Conservation (phyloP, 2,329 filamentous ascomycete genomes). For the Pyrenophora tritici-repentis region DNA sequence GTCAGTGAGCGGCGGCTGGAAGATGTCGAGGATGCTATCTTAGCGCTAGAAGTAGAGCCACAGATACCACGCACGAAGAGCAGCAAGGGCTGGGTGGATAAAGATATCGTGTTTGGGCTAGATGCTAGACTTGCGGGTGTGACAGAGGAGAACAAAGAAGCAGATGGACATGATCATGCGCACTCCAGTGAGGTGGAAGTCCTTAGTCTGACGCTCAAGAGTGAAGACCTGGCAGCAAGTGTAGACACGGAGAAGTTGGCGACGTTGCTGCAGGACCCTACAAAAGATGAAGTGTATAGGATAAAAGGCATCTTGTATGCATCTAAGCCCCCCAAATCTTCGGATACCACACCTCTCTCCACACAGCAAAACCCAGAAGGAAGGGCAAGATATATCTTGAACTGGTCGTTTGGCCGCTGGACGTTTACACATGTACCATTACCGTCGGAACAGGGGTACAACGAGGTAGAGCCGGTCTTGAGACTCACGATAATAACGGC, state of each 20-base stretch:
- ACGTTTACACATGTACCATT: conserved; percentile 72
- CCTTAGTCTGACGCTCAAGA: conserved; percentile 72
- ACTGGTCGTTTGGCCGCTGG: conserved; percentile 98
- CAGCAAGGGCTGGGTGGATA: conserved; percentile 75
- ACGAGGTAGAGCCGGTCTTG: conserved; percentile 60
- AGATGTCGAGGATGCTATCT: conserved; percentile 75
- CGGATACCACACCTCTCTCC: conserved; percentile 43
- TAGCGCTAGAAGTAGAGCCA: conserved; percentile 78
- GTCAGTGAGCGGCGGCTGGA: conserved; percentile 76
- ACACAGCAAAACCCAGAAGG: conserved; percentile 44
- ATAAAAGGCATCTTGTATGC: conserved; percentile 75
- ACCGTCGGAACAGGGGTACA: conserved; percentile 24
- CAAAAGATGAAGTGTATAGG: conserved; percentile 93
- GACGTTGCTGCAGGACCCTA: conserved; percentile 69
- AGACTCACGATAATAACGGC: conserved; percentile 78
- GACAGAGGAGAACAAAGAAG: conserved; percentile 50
- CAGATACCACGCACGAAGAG: conserved; percentile 81
- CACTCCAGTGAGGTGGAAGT: conserved; percentile 91
- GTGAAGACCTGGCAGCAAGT: conserved; percentile 58
- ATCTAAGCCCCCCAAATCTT: conserved; percentile 54
- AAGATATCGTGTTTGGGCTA: conserved; percentile 82
- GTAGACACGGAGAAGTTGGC: conserved; percentile 62
- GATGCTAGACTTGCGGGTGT: conserved; percentile 74
- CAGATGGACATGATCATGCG: conserved; percentile 55
- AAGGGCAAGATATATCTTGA: conserved; percentile 77